These are phyloP conservation scores for Biscogniauxia marginata DNA, from an alignment of 2,329 filamentous ascomycete species.

Conservation along the genomic window DNA sequence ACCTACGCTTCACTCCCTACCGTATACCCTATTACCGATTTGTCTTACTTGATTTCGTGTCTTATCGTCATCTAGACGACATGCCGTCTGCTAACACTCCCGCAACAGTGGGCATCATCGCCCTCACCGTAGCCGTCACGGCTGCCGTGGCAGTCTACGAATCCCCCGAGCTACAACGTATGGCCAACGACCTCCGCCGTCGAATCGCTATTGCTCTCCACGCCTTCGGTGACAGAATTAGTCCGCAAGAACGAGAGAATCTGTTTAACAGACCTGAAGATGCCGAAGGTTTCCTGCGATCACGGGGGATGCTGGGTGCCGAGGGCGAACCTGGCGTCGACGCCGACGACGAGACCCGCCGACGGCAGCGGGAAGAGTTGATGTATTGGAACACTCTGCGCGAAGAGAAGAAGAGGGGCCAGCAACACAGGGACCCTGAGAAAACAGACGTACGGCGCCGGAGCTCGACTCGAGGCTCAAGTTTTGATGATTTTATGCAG, in stretches of 20 bases:
- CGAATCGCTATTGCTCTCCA: slow-evolving; percentile 61
- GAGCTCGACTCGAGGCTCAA: slow-evolving; percentile 36
- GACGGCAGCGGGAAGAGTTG: slow-evolving; percentile 62
- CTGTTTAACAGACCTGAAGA: slow-evolving; percentile 66
- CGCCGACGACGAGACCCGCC: slow-evolving; percentile 60
- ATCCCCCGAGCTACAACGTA: slow-evolving; percentile 60
- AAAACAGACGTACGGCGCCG: slow-evolving; percentile 25
- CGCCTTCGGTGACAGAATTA: slow-evolving; percentile 56
- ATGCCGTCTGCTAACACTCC: slow-evolving; percentile 59
- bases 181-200: slow-evolving; percentile 60
- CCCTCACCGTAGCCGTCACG: slow-evolving; percentile 56
- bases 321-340: slow-evolving; percentile 51
- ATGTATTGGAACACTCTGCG: slow-evolving; percentile 63
- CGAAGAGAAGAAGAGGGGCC: slow-evolving; percentile 43
- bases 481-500: slow-evolving; percentile 60
- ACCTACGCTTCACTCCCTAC: not conserved
- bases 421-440: slow-evolving; percentile 24
- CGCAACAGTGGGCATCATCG: slow-evolving; percentile 57
- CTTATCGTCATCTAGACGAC: slow-evolving; percentile 10
- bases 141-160: slow-evolving; percentile 63
- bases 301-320: slow-evolving; percentile 38
- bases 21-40: not conserved
- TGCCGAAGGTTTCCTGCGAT: slow-evolving; percentile 61
- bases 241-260: slow-evolving; percentile 49
- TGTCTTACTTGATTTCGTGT: not conserved